Base-by-base conservation (phyloP, 164 flowering plant species). In the Dillenia suffruticosa region DNA sequence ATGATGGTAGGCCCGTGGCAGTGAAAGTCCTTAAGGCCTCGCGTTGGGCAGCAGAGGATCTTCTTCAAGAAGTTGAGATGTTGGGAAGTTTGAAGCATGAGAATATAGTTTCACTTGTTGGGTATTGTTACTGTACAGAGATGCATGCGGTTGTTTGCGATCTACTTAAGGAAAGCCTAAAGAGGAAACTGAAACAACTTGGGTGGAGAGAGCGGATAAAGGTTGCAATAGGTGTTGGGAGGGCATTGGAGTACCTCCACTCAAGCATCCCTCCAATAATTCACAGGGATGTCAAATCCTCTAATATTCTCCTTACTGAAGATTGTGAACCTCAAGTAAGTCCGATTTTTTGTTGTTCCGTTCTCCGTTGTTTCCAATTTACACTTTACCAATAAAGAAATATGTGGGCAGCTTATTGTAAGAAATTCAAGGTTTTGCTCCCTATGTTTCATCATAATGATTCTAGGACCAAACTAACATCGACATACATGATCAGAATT, bases 181-280 rank as follows among this genome's bases (percentile, higher is more conserved):
- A 64, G 63, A 74, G 67, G 49, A 63, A 58, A 17, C 49, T 78
- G 66, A 60, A 46, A 24, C 58, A 57, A 43, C 75, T 78, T 12
- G 50, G 43, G 47, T 81, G 82, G 79, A 68, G 53, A 14, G 81
- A 76, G 63, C 74, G 79, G 56, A 59, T 76, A 76, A 62, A 48
- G 7, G 58, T 79, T 49, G 82, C 85, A 10, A 59, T 76, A 61
- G 79, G 79, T 11, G 67, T 77, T 48, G 85, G 81, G 1, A 81
- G 73, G 73, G 82, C 82, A 9, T 58, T 81, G 54, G 76, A 67
- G 6, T 71, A 68, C 64, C 79, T 81, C 52, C 83, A 79, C 71
- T 64, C 68, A 65, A 68, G 76, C 62, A 57, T 63, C 16, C 81
- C 81, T 67, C 79, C 82, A 0, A 66, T 79, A 61, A 68, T 79